Evolutionary conservation across 2,329 filamentous ascomycete genomes (phyloP), one percentile per base, ranked within the genome.

Genomic region (Plectosphaerella sp.): DNA sequence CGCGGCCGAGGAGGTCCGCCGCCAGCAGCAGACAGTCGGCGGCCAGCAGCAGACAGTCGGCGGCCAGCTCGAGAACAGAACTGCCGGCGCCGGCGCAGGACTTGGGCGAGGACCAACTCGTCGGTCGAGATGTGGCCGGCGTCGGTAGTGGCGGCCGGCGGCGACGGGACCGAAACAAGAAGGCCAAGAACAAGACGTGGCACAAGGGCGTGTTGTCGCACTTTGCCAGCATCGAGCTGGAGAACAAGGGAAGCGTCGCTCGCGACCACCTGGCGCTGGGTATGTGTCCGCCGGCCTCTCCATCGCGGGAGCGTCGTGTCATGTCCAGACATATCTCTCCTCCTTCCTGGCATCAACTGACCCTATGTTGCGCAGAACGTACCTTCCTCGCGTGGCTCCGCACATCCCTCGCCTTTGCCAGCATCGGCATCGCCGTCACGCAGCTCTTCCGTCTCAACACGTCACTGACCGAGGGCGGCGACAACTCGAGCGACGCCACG

Each of bases 331-430:
- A 33, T 33, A 5, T 22, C 22, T 5, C 22, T 22, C 8, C n/a
- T 14, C 28, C 24, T 10, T 15, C 25, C 9, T 12, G 2, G 8
- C 28, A 33, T 33, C 8, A 33, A 12, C 18, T 14, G 5, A 7
- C 35, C 28, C 28, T 9, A 12, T 12, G 28, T 33, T 7, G 11
- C 37, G 15, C 59, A 91, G 89, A 94, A 70, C 81, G 89, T 18
- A 94, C 89, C 0, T 94, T 93, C 68, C 81, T 94, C 33, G 89
- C 89, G 51, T 94, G 89, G 89, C 78, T 94, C 43, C 82, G 89
- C 49, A 94, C 89, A 3, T 91, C 87, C 3, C 79, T 94, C 36
- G 84, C 87, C 22, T 94, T 94, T 63, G 88, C 89, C 11, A 88
- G 82, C 35, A 93, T 94, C 59, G 89, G 89, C 52, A 88, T 94